Base-by-base conservation (phyloP, 768 basidiomycete genomes). In the Amylocystis lapponica region DNA sequence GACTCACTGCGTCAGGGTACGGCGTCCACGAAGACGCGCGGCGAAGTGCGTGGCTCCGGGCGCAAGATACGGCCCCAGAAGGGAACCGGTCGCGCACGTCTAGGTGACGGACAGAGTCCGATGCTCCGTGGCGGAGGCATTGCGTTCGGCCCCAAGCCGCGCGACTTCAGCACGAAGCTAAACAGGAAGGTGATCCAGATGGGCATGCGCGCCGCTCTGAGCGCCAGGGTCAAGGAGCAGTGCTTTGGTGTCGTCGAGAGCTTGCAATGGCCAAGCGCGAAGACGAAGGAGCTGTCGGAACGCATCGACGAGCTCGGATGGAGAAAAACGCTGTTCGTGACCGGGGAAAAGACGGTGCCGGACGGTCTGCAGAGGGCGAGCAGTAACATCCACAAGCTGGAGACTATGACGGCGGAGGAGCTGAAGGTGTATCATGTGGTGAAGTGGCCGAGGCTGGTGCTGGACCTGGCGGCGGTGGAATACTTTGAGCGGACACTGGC, bases 141-240 rank as follows among this genome's bases (percentile, higher is more conserved):
- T 30, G 90, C 90, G 5, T 93, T 92, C 48, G 92, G 92, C 23
- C 90, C 91, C 1, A 85, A 89, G 58, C 89, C 92, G 3, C 78
- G 92, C 37, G 88, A 96, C 61, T 97, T 94, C 63, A 81, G 86
- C 54, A 92, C 91, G 16, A 85, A 88, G 50, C 75, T 99, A 27
- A 87, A 89, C n/a, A 77, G 89, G 50, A 97, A 97, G 66, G 86
- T 96, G 52, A 75, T 91, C 31, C 72, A 88, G 54, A 86, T 97
- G 81, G 95, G 94, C 9, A 83, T 97, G 79, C 78, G 88, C 17
- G 84, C 93, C 39, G 93, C 90, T 2, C 64, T 98, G 34, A 91
- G 89, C 51, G 74, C 79, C 32, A 91, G 92, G 62, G 69, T 95
- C 58, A 75, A 76, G 54, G 84, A 90, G 48, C 75, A 77, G 31